Percentiles rank a stretch among this genome's conserved stretches.
These are phyloP conservation scores for Xylariaceae sp. DNA, from an alignment of 2,329 filamentous ascomycete species.

Conservation along the genomic window DNA sequence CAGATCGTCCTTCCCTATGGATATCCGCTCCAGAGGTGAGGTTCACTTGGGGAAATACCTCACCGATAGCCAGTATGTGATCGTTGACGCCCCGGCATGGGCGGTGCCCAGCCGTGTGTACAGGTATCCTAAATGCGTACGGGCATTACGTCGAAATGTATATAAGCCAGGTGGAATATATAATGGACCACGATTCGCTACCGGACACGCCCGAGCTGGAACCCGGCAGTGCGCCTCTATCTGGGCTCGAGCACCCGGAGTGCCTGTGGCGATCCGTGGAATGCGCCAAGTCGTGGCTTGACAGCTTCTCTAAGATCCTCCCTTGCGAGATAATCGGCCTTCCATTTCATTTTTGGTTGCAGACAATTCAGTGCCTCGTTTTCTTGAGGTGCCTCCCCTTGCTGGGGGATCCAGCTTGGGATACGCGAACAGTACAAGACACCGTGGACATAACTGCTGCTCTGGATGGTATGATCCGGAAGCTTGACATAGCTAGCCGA, in stretches of 20 bases:
- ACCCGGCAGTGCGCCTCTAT: slow-evolving; percentile 7
- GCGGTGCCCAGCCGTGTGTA: slow-evolving; percentile 7
- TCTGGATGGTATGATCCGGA: slow-evolving; percentile 32
- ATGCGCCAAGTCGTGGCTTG: slow-evolving; percentile 34
- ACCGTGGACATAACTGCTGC: slow-evolving; percentile 31
- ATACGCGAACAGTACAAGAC: slow-evolving; percentile 34
- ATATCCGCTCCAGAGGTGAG: slow-evolving; percentile 23
- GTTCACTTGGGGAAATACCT: neutral
- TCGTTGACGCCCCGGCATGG: slow-evolving; percentile 11
- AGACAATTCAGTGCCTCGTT: slow-evolving; percentile 35
- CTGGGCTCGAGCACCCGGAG: slow-evolving; percentile 33
- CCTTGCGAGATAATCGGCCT: slow-evolving; percentile 29
- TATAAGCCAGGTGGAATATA: slow-evolving; percentile 26
- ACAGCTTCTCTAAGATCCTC: slow-evolving; percentile 31
- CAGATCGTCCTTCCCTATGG: slow-evolving; percentile 25
- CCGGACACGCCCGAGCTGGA: slow-evolving; percentile 14
- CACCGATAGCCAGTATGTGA: neutral
- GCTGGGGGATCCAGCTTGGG: slow-evolving; percentile 35
- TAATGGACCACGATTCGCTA: slow-evolving; percentile 23
- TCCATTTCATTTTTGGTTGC: slow-evolving; percentile 37
- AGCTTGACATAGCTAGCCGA: slow-evolving; percentile 27
- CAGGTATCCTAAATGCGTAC: slow-evolving; percentile 28
- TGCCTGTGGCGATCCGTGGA: slow-evolving; percentile 35
- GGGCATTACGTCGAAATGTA: slow-evolving; percentile 23
- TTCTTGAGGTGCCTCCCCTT: slow-evolving; percentile 37